phyloP scores from a whole-genome alignment of 225 moss, liverwort and hornwort species.

The Sphagnum contortum region DNA sequence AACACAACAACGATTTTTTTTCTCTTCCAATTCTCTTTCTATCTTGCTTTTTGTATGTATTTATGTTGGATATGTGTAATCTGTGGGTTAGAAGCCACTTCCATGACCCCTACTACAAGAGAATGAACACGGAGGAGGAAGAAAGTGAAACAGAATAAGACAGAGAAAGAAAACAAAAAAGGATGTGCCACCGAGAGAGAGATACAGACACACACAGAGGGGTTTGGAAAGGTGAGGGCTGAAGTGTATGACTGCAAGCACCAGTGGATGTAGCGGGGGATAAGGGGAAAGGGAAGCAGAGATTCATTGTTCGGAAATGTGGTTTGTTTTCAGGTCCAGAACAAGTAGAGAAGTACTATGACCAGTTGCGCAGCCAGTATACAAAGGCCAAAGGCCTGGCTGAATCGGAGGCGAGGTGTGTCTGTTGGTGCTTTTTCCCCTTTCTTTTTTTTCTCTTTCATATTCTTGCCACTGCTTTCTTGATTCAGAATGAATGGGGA shows the following conservation, averaged over 20 bases:
- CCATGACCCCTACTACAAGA: too few species aligned
- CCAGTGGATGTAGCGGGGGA: too few species aligned
- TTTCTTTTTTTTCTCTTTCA: neutral
- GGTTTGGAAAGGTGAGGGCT: slow-evolving; percentile 1
- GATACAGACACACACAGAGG: neutral
- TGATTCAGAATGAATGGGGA: too few species aligned
- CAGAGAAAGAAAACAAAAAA: neutral
- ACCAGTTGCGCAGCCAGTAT: slow-evolving; percentile 45
- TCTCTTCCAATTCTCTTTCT: neutral
- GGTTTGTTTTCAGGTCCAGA: slow-evolving; percentile 7
- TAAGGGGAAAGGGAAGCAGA: too few species aligned
- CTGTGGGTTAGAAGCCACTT: too few species aligned
- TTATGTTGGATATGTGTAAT: neutral
- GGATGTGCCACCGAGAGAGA: too few species aligned
- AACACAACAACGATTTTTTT: neutral
- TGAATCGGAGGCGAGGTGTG: slow-evolving; percentile 53
- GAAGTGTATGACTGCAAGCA: too few species aligned
- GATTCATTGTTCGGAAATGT: too few species aligned
- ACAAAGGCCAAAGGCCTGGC: slow-evolving; percentile 51
- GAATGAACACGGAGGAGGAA: too few species aligned
- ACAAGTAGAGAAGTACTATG: slow-evolving; percentile 37
- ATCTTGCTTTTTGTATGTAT: neutral
- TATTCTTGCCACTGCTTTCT: neutral
- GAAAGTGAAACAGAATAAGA: neutral
- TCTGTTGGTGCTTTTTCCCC: slow-evolving; percentile 2